Base-by-base conservation (phyloP, 2,329 filamentous ascomycete species). In the Aphanoascus verrucosus region DNA sequence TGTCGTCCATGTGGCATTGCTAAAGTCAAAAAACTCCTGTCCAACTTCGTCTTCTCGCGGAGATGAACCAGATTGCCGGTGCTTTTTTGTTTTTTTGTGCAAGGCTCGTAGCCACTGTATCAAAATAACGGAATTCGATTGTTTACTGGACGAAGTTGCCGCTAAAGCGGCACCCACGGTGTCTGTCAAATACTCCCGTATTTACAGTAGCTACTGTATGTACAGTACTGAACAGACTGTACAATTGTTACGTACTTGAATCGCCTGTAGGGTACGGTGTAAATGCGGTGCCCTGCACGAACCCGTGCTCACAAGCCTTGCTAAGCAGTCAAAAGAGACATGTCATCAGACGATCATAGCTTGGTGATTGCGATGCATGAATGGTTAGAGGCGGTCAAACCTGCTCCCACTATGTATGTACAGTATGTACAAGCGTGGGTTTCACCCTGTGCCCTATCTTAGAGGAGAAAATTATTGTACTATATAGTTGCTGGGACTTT, bases 1-100 rank as follows among this genome's bases (percentile, higher is more conserved):
- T 32, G 43, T 53, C 17, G 51, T 43, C 51, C 51, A 53, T 53
- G 51, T 53, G 51, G 43, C 23, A 34, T 47, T 47, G 6, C 14
- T 12, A 32, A 49, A 49, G 23, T 40, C 43, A 28, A 15, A 12
- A 46, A 34, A 32, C 5, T 46, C 12, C 19, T 19, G 40, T 19
- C 43, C 20, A 46, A 46, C 41, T 23, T 43, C 5, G 15, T 19
- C 37, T 41, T 31, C 41, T 43, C 20, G 28, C n/a, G 12, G 32
- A 45, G 32, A 38, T 19, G 49, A 35, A 52, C 42, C 49, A 46
- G 17, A 40, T 23, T 52, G 38, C 28, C 48, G 48, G 38, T 50
- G 42, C 48, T 23, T 50, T 43, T 38, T 8, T 9, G 15, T 20
- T n/a, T 12, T n/a, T 12, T 12, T 12, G 35, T n/a, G n/a, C 9